Evolutionary conservation across 1,284 basidiomycete species (phyloP).

Genomic region (Cerrena zonata): DNA sequence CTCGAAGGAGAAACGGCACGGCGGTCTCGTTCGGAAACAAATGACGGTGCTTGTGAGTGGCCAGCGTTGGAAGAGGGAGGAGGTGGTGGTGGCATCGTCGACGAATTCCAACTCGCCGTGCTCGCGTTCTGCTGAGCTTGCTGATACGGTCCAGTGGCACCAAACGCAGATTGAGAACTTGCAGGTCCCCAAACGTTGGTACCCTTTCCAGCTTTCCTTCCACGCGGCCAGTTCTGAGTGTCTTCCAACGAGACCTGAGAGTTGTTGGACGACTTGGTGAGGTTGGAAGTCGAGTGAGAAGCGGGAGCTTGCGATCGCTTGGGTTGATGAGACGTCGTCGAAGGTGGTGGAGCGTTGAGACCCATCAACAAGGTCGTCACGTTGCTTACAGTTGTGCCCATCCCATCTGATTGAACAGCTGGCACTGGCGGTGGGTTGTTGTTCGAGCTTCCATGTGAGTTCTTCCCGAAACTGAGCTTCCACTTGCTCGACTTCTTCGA

Average conservation of each 20-base stretch:
- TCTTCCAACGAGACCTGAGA: constrained; percentile 22
- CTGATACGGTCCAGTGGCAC: constrained; percentile 4
- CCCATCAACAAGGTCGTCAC: constrained; percentile 69
- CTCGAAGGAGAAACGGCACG: constrained; percentile 52
- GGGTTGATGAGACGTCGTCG: background rate
- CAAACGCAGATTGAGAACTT: constrained; percentile 4
- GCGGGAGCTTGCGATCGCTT: background rate
- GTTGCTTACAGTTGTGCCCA: constrained; percentile 60
- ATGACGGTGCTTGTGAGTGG: constrained; percentile 9
- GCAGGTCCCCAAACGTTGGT: constrained; percentile 30
- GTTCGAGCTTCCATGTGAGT: constrained; percentile 13
- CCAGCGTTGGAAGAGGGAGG: background rate
- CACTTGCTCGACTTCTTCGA: constrained; percentile 75
- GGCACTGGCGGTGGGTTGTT: constrained; percentile 42
- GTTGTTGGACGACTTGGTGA: constrained; percentile 3
- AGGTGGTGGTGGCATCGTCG: background rate
- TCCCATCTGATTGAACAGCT: constrained; percentile 23
- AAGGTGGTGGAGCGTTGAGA: constrained; percentile 36
- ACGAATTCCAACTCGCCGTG: background rate
- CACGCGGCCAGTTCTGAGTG: constrained; percentile 11
- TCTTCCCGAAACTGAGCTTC: constrained; percentile 68
- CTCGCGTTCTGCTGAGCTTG: constrained; percentile 2
- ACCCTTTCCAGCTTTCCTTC: constrained; percentile 17
- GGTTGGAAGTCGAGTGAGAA: no score
- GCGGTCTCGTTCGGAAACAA: constrained; percentile 10